A percentile compares a stretch with the other conserved stretches of the same genome.
These are phyloP conservation scores for Cladophialophora chaetospira DNA, from an alignment of 2,329 filamentous ascomycete genomes.

Conservation along the genomic window DNA sequence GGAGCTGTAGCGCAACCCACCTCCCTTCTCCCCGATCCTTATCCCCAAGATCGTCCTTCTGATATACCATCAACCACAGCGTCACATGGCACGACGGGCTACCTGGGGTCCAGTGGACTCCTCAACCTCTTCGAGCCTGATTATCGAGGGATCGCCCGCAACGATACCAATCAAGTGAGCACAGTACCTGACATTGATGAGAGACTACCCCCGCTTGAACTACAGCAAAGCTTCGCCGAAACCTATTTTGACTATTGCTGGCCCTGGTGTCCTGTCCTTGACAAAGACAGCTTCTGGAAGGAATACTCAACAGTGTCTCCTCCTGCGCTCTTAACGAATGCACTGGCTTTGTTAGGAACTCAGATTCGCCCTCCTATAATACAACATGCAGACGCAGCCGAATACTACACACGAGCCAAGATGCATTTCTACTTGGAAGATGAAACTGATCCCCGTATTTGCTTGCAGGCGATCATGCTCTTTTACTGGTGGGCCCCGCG, in stretches of 20 bases:
- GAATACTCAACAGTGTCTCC: constrained; percentile 51
- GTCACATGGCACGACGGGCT: not conserved
- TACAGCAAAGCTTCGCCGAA: constrained; percentile 17
- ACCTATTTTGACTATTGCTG: constrained; percentile 18
- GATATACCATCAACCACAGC: not conserved
- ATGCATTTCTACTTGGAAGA: constrained; percentile 47
- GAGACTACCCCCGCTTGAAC: constrained; percentile 15
- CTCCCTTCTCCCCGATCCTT: no score
- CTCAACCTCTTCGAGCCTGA: constrained; percentile 12
- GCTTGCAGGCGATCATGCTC: constrained; percentile 42
- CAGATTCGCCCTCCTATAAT: constrained; percentile 47
- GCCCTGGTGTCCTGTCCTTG: constrained; percentile 22
- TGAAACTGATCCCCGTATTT: constrained; percentile 42
- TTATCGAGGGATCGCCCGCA: constrained; percentile 5
- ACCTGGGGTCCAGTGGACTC: constrained; percentile 6
- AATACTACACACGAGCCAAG: constrained; percentile 46
- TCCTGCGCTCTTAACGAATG: constrained; percentile 42
- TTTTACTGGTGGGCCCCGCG: constrained; percentile 52
- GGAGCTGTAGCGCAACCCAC: no score
- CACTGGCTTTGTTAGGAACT: constrained; percentile 45
- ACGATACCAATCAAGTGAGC: no score
- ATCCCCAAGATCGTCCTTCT: not conserved
- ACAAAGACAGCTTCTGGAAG: constrained; percentile 2
- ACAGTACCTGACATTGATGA: no score
- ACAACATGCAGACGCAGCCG: constrained; percentile 42